These are phyloP conservation scores for Haplosporangium sp. DNA, from an alignment of 371 early-diverging fungal species.

Conservation along the genomic window DNA sequence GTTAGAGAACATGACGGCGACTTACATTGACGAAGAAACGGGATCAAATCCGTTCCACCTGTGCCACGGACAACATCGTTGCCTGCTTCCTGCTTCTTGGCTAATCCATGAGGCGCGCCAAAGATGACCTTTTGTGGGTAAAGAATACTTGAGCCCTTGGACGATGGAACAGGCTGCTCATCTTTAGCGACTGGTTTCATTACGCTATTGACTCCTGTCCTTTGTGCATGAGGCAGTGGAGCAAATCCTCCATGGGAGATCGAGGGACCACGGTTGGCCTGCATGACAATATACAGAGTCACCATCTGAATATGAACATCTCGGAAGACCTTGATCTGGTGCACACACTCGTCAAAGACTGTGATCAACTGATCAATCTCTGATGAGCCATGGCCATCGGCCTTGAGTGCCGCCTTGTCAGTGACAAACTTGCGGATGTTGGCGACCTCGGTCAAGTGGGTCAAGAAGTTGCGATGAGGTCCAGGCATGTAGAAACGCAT, in stretches of 20 bases:
- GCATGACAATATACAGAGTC: constrained; percentile 89
- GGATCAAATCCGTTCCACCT: constrained; percentile 95
- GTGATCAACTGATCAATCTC: constrained; percentile 55
- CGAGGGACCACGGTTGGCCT: constrained; percentile 82
- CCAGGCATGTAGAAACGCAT: constrained; percentile 96
- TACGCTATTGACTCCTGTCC: constrained; percentile 26
- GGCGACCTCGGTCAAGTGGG: constrained; percentile 75
- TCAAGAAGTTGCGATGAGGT: constrained; percentile 87
- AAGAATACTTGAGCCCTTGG: constrained; percentile 57
- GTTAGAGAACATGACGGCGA: background rate
- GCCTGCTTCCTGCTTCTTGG: constrained; percentile 60
- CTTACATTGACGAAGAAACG: constrained; percentile 74
- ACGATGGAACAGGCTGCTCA: constrained; percentile 11
- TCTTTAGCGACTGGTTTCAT: constrained; percentile 12
- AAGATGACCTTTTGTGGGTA: constrained; percentile 66
- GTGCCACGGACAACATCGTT: constrained; percentile 85
- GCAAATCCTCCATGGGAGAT: constrained; percentile 69
- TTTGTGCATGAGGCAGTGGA: constrained; percentile 44
- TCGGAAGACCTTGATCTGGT: constrained; percentile 85
- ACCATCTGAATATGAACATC: constrained; percentile 95
- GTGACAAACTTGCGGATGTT: constrained; percentile 68
- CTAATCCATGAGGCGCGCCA: constrained; percentile 65
- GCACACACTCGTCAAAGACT: constrained; percentile 84
- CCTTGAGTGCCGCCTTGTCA: constrained; percentile 9
- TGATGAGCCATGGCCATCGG: constrained; percentile 18